These are phyloP conservation scores for Aspergillus fructus DNA, from an alignment of 2,329 filamentous ascomycete species.

Conservation along the genomic window DNA sequence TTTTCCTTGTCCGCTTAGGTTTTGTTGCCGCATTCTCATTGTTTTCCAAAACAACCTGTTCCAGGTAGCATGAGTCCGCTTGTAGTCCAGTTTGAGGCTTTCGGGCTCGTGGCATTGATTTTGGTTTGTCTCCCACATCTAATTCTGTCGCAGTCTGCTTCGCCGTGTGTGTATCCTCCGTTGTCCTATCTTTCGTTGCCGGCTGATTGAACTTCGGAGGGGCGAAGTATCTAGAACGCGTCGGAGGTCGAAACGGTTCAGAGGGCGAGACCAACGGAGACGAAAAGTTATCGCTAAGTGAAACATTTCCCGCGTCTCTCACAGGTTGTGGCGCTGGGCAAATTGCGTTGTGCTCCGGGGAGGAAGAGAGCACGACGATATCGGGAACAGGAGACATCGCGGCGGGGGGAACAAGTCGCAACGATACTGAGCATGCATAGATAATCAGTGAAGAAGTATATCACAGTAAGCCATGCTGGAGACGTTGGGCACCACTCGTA, in stretches of 20 bases:
- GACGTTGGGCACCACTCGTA: not conserved
- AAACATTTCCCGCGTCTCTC: constrained; percentile 14
- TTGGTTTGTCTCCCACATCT: constrained; percentile 12
- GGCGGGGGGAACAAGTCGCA: constrained; percentile 12
- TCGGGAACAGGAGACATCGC: constrained; percentile 41
- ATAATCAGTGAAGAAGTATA: not conserved
- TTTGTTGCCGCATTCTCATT: constrained; percentile 22
- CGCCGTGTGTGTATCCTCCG: constrained; percentile 11
- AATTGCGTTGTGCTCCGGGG: constrained; percentile 35
- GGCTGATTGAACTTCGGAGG: constrained; percentile 3
- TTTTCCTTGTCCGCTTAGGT: constrained; percentile 23
- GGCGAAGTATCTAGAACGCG: constrained; percentile 28
- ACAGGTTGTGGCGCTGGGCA: constrained; percentile 29
- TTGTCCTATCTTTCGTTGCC: constrained; percentile 12
- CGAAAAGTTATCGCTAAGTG: constrained; percentile 22
- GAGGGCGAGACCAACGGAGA: constrained; percentile 28
- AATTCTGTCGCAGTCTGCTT: not conserved
- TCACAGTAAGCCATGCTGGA: not conserved
- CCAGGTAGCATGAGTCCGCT: not conserved
- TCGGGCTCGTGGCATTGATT: constrained; percentile 18
- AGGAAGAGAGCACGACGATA: constrained; percentile 43
- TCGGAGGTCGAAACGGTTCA: constrained; percentile 22
- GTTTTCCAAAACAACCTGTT: constrained; percentile 6
- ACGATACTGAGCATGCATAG: not conserved
- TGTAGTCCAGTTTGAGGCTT: constrained; percentile 12